Evolutionary conservation across 306 rosid genomes (phyloP), one percentile per base, ranked within the genome.

Genomic region (Canavalia ensiformis): DNA sequence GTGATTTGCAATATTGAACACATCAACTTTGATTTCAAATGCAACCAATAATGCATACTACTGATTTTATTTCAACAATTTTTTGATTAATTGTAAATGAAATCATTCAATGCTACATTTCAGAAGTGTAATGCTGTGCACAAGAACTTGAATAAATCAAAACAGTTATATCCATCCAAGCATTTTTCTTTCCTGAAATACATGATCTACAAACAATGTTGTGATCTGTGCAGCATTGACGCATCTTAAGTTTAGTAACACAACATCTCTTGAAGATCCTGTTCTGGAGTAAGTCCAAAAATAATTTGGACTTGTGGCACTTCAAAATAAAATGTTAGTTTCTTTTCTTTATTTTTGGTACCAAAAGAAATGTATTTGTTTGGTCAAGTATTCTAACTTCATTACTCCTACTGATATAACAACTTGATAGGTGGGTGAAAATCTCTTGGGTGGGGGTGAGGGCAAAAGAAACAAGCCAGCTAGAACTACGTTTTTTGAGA

Each of bases 1-100:
- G 85, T 84, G 64, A 70, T 30, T 6, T 25, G 72, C 82, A 73
- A 85, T 25, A 44, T 77, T 56, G 3, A 65, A 68, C 76, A 76
- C 52, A 75, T 77, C 33, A 76, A 51, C 10, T 46, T 35, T 68
- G 44, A 77, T 59, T 73, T 57, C 44, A 84, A 68, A 74, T 30
- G 84, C 47, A 84, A 80, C 76, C 35, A 60, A 25, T 65, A 31
- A 45, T 13, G 4, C 29, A 63, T 4, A 35, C 76, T 72, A 35
- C 49, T 13, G 2, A 42, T 60, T 77, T 52, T 5, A 51, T 58
- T 56, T 68, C 34, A 49, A n/a, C 59, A 60, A 33, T 12, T 57
- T 46, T 47, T 58, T 46, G 33, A 12, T 30, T 41, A 44, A 10
- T 2, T 45, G 72, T 71, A 69, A 62, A 69, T 49, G 65, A 64